phyloP scores from a whole-genome alignment of 768 basidiomycete species.

The Exsudoporus frostii region DNA sequence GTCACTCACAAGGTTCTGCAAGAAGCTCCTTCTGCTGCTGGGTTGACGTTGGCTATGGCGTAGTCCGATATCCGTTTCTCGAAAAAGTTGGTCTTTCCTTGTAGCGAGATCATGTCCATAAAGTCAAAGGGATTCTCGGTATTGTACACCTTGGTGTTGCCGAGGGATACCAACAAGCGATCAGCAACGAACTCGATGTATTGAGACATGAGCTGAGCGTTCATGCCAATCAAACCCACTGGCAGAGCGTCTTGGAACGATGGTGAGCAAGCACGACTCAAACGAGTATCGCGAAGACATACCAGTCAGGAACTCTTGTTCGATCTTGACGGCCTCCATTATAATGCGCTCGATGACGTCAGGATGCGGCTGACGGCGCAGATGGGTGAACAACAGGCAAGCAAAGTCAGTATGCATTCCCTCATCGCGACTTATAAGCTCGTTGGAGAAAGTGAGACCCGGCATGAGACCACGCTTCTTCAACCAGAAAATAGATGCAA shows the following conservation, averaged over 20 bases:
- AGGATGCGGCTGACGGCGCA: slow-evolving; percentile 76
- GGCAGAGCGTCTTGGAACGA: slow-evolving; percentile 70
- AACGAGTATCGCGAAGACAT: slow-evolving; percentile 10
- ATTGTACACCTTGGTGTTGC: slow-evolving; percentile 74
- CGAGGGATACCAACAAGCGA: slow-evolving; percentile 80
- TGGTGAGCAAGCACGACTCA: background rate
- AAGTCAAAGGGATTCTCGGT: slow-evolving; percentile 83
- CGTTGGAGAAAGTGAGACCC: slow-evolving; percentile 91
- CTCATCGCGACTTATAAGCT: slow-evolving; percentile 92
- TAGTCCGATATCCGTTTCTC: slow-evolving; percentile 89
- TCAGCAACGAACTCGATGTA: slow-evolving; percentile 93
- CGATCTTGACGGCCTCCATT: slow-evolving; percentile 76
- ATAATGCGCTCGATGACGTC: slow-evolving; percentile 70
- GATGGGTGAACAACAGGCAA: slow-evolving; percentile 79
- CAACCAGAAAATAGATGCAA: slow-evolving; percentile 92
- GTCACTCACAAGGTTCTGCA: slow-evolving; percentile 36
- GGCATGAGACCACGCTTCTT: slow-evolving; percentile 98
- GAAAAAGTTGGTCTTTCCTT: slow-evolving; percentile 96
- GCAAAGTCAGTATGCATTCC: slow-evolving; percentile 97
- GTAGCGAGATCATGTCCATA: slow-evolving; percentile 91
- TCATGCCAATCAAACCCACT: slow-evolving; percentile 87
- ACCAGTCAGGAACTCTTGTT: slow-evolving; percentile 83
- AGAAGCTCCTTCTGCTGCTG: background rate
- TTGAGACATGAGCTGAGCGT: slow-evolving; percentile 77
- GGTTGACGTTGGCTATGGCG: slow-evolving; percentile 52